Evolutionary conservation across 257 asterid species (phyloP), one percentile per base, ranked within the genome.

Genomic region (Fraxinus cuspidata): DNA sequence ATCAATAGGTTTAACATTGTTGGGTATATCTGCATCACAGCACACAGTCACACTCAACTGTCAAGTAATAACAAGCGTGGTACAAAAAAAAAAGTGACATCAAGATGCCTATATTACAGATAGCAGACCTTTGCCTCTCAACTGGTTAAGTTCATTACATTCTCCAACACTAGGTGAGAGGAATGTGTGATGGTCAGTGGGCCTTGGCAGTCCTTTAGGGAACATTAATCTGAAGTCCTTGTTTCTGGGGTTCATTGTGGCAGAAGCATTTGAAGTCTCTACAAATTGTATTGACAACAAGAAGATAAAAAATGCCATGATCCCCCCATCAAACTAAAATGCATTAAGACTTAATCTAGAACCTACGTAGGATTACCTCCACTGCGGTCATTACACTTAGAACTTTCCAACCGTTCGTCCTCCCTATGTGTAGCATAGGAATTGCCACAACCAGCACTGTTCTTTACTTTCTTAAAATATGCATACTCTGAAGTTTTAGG

Each of bases 401-500:
- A 71, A 75, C 72, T 40, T 82, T 81, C 83, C 40, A 74, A 12
- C 53, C 35, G 80, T 63, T 70, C 76, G 2, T 80, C 82, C 78
- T 79, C 87, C 75, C 81, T 71, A 71, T 69, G 81, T 64, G 66
- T 72, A 23, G 85, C 71, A 78, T 70, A 77, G 40, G 74, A 75
- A 72, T 75, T 79, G 79, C 69, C 60, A 64, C 81, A 69, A 65
- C 72, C 85, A 56, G 75, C 75, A 19, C 74, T 83, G 69, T 86
- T 78, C 91, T 83, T 91, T 35, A 90, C 47, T 78, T 88, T 93
- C 84, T 78, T 91, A 85, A 90, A 93, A 81, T 86, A 93, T 9
- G 97, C 96, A 79, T 84, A 93, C 79, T 93, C 97, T 51, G 97
- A 91, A 60, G 98, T 93, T 84, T 89, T 93, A 63, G 98, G 90